phyloP scores from a whole-genome alignment of 2,329 filamentous ascomycete genomes.

The Proliferodiscus dingleyae region DNA sequence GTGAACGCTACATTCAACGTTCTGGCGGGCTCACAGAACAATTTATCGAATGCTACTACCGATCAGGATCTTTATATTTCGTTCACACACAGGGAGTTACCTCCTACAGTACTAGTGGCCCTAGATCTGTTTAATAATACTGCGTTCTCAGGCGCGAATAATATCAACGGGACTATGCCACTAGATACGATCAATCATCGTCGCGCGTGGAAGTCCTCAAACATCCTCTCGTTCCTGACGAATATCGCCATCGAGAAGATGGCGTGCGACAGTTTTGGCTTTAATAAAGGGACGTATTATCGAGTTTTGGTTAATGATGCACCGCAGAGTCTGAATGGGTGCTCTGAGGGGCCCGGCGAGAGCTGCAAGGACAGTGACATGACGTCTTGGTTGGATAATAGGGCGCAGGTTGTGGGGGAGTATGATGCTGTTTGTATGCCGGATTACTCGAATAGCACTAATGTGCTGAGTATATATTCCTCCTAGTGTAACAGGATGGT shows the following conservation, averaged over 20 bases:
- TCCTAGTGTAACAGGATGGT: not conserved
- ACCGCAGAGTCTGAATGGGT: slow-evolving; percentile 43
- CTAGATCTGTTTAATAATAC: slow-evolving; percentile 52
- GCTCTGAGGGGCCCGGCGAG: slow-evolving; percentile 45
- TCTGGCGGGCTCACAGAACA: slow-evolving; percentile 29
- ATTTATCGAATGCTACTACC: slow-evolving; percentile 28
- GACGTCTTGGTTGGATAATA: slow-evolving; percentile 14
- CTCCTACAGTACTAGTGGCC: slow-evolving; percentile 48
- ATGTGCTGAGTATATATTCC: slow-evolving; percentile 24
- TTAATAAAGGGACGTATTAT: slow-evolving; percentile 40
- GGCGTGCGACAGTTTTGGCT: slow-evolving; percentile 46
- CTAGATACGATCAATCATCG: slow-evolving; percentile 42
- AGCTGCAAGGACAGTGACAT: slow-evolving; percentile 32
- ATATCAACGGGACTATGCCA: slow-evolving; percentile 48
- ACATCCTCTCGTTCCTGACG: slow-evolving; percentile 48
- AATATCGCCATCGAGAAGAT: slow-evolving; percentile 50
- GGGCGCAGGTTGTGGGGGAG: slow-evolving; percentile 36
- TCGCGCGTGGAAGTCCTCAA: slow-evolving; percentile 46
- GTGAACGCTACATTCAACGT: slow-evolving; percentile 44
- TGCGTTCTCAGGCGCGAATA: slow-evolving; percentile 39
- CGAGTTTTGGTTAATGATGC: slow-evolving; percentile 46
- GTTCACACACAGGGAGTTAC: slow-evolving; percentile 51
- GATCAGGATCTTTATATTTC: slow-evolving; percentile 48
- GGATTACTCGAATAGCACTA: slow-evolving; percentile 23
- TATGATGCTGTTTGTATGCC: slow-evolving; percentile 38